phyloP scores from a whole-genome alignment of 306 rosid species.

The Pyrus communis region DNA sequence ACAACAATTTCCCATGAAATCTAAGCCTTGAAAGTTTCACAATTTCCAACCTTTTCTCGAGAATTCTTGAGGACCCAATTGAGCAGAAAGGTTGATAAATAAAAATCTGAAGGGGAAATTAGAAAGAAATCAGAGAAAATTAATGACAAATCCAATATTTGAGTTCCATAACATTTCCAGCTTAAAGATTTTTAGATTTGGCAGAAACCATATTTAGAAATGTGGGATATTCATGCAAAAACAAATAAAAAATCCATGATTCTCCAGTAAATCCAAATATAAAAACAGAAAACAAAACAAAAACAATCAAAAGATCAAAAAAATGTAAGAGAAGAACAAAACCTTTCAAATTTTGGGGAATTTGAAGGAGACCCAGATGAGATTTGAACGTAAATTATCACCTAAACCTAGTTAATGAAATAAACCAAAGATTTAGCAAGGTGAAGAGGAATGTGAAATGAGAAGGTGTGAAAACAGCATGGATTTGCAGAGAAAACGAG shows the following conservation, averaged over 20 bases:
- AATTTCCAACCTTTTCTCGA: background rate
- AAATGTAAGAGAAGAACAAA: background rate
- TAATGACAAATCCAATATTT: background rate
- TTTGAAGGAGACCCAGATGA: slow-evolving; percentile 3
- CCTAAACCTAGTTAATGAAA: background rate
- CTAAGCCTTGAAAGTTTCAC: slow-evolving; percentile 8
- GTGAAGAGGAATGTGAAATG: background rate
- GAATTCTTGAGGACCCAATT: slow-evolving; percentile 16
- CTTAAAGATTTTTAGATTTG: background rate
- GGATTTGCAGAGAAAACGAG: slow-evolving; percentile 20
- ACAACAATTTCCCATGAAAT: slow-evolving; percentile 52
- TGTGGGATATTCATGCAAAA: background rate
- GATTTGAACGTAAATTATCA: background rate
- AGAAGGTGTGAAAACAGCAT: slow-evolving; percentile 4
- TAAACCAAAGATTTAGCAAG: background rate
- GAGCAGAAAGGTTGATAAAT: background rate
- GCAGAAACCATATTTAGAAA: background rate
- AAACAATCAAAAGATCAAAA: background rate
- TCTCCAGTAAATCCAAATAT: background rate
- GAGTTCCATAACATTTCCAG: background rate
- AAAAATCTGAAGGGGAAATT: slow-evolving; percentile 7
- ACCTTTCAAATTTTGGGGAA: background rate
- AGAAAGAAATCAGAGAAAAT: background rate
- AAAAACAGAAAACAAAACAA: background rate
- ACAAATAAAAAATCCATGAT: background rate